phyloP scores from a whole-genome alignment of 306 rosid species.

The Cicer pinnatifidum region DNA sequence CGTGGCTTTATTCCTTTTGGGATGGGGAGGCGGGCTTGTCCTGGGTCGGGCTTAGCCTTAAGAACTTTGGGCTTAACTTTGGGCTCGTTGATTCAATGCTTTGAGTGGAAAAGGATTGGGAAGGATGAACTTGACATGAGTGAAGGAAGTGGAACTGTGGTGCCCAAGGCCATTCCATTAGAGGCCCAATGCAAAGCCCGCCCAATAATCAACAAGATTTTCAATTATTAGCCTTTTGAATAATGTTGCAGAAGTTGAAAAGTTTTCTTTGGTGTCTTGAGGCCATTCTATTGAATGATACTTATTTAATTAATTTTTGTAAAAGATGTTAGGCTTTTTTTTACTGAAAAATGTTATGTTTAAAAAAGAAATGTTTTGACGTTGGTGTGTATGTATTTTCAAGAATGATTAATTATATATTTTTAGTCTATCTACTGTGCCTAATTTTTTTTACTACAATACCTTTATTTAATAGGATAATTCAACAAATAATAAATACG shows the following conservation, averaged over 20 bases:
- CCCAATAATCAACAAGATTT: constrained; percentile 38
- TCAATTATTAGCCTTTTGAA: neutral
- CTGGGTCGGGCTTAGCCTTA: constrained; percentile 55
- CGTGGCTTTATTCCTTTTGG: constrained; percentile 57
- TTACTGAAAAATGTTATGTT: too few relatives aligned
- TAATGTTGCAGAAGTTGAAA: neutral
- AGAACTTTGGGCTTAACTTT: constrained; percentile 47
- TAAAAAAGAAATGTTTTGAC: too few relatives aligned
- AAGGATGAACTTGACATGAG: constrained; percentile 51
- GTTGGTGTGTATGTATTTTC: too few relatives aligned
- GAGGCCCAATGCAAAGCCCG: constrained; percentile 61
- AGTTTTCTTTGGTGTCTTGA: neutral
- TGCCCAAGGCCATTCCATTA: constrained; percentile 55
- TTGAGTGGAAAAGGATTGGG: constrained; percentile 60
- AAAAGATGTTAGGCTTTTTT: neutral
- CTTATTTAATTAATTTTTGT: too few relatives aligned
- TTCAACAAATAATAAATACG: too few relatives aligned
- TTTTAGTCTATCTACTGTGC: too few relatives aligned
- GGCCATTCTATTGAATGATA: neutral
- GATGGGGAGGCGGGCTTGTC: constrained; percentile 60
- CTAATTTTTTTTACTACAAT: too few relatives aligned
- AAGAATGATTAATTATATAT: too few relatives aligned
- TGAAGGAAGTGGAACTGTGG: constrained; percentile 44
- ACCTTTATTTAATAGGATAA: too few relatives aligned
- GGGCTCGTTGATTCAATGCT: constrained; percentile 57